Percentiles rank a stretch among this genome's conserved stretches.
Conservation (phyloP, 2,329 filamentous ascomycete genomes). For the Pseudogymnoascus sp. region DNA sequence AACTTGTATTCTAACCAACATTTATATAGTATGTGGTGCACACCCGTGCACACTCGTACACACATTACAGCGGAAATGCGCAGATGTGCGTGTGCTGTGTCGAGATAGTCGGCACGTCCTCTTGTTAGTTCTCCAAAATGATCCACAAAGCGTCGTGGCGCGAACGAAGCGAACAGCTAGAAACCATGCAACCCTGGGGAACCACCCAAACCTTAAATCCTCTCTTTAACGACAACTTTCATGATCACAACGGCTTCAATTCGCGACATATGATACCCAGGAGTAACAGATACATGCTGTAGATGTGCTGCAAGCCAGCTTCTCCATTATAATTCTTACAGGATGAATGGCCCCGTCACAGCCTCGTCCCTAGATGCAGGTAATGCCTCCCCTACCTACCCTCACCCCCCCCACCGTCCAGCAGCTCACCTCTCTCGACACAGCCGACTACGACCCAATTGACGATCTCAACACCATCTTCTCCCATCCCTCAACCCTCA, state of each 20-base stretch:
- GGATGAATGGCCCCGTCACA: conserved; percentile 28
- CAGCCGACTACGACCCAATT: conserved; percentile 85
- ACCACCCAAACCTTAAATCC: conserved; percentile 7
- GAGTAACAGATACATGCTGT: neutral
- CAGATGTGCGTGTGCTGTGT: neutral
- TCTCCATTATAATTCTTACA: neutral
- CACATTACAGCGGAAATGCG: neutral
- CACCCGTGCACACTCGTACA: neutral
- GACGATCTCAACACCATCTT: conserved; percentile 91
- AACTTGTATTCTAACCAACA: neutral
- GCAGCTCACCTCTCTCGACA: conserved; percentile 15
- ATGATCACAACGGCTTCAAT: neutral
- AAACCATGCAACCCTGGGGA: conserved; percentile 7
- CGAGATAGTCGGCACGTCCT: neutral
- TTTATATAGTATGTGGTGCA: neutral
- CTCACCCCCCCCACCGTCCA: conserved; percentile 4
- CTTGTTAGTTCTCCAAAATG: neutral
- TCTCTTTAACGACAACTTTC: neutral
- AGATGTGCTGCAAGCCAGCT: neutral
- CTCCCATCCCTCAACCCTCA: conserved; percentile 77
- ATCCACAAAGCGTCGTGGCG: neutral
- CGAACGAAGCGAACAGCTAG: conserved; percentile 1
- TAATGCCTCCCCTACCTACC: conserved; percentile 18
- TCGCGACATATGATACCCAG: neutral
- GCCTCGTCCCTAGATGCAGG: conserved; percentile 29